Base-by-base conservation (phyloP, 495 filamentous ascomycete genomes). In the Elasticomyces elasticus region DNA sequence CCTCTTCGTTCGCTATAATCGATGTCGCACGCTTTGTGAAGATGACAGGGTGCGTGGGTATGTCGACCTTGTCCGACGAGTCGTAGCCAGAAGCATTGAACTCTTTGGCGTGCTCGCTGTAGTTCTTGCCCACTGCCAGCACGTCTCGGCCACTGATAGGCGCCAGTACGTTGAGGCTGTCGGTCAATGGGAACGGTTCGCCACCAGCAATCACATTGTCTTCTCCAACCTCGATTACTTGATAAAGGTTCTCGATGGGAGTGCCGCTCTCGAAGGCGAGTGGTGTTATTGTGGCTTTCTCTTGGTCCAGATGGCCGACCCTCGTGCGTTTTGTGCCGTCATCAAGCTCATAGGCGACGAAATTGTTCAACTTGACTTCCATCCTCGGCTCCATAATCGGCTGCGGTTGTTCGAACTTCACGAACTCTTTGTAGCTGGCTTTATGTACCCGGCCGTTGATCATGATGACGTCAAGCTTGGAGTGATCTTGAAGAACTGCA, bases 21-120 rank as follows among this genome's bases (percentile, higher is more conserved):
- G 71, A 74, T 5, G 75, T 79, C 13, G 72, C 69, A 19, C 76
- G 68, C 62, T 80, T 80, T 5, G 75, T 78, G 62, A 80, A 78
- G 49, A 78, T 72, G 1, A 75, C 71, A 0, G 73, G 71, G 51
- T 76, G 69, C 0, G 69, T 69, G 33, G 65, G 74, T 13, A 66
- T 64, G 60, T 72, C 74, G 15, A 66, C 64, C 46, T 76, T 76
- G 30, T 78, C 73, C n/a, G 64, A 70, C 25, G 65, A 66, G 58
- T 76, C 74, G 56, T 71, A 79, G 1, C 76, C 76, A n/a, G 70
- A 74, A 2, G 62, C 64, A 51, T 76, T 74, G 61, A 76, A 78
- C 19, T 51, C 48, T 26, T 51, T 51, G n/a, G 35, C 35, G 60
- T 80, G 77, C 52, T 77, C 74, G 26, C 62, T 66, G 62, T 80